Percentiles rank a stretch among this genome's conserved stretches.
Conservation (phyloP, 768 basidiomycete genomes). For the Boletus reticulatus region DNA sequence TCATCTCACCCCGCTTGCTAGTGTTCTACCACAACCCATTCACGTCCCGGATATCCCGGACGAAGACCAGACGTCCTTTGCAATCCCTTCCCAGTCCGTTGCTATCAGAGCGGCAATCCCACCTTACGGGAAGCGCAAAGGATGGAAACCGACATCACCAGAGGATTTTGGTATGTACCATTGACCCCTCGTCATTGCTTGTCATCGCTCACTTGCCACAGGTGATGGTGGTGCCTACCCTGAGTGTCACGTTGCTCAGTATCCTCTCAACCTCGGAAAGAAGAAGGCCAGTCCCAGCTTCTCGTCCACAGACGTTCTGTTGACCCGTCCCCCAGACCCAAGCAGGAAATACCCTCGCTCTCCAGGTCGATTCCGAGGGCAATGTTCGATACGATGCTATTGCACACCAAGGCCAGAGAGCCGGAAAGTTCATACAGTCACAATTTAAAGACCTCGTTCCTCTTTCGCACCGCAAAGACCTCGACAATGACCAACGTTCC, state of each 20-base stretch:
- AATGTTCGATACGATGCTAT: constrained; percentile 98
- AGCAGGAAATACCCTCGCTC: constrained; percentile 90
- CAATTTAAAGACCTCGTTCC: constrained; percentile 99
- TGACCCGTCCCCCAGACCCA: constrained; percentile 55
- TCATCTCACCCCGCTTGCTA: constrained; percentile 26
- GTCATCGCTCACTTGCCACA: constrained; percentile 25
- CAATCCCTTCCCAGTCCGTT: constrained; percentile 36
- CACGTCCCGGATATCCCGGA: constrained; percentile 52
- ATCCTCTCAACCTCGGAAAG: constrained; percentile 91
- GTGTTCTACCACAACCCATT: constrained; percentile 67
- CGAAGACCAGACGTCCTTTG: constrained; percentile 49
- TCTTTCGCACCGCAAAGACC: constrained; percentile 82
- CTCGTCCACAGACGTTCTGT: not conserved
- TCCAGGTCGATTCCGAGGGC: constrained; percentile 96
- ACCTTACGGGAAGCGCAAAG: constrained; percentile 79
- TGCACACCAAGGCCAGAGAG: constrained; percentile 90
- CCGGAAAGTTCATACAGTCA: constrained; percentile 84
- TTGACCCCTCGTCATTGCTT: not conserved
- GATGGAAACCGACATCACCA: constrained; percentile 81
- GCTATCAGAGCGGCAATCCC: constrained; percentile 60
- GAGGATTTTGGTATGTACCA: constrained; percentile 76
- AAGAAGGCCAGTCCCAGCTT: constrained; percentile 68
- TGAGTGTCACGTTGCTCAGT: constrained; percentile 97
- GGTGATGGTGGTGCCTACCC: constrained; percentile 88
- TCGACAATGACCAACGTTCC: constrained; percentile 63